Evolutionary conservation across 2,329 filamentous ascomycete genomes (phyloP), one percentile per base, ranked within the genome.

Genomic region (Colletotrichum phormii): DNA sequence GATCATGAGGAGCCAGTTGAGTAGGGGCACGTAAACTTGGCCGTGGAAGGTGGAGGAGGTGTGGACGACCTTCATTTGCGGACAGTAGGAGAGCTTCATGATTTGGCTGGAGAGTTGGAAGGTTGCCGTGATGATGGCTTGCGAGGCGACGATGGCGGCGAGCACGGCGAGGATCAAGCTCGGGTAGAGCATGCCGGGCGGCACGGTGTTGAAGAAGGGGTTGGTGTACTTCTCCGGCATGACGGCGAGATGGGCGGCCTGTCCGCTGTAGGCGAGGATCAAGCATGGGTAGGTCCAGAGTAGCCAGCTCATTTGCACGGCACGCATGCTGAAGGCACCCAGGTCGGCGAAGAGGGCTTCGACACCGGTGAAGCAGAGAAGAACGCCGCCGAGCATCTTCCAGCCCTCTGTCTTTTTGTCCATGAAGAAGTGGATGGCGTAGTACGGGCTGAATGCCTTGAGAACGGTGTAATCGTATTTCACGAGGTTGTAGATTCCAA

Each of bases 341-440:
- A 95, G 85, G 77, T 95, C 93, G 4, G 93, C 93, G 78, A 95
- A 95, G 1, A 95, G 85, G 1, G 93, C 92, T 79, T 95, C 93
- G n/a, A 94, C 92, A 22, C 91, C 93, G 2, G 93, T 95, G 77
- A 95, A 95, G 3, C 91, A 89, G 11, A 95, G 87, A 2, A 95
- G 81, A 24, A 95, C 89, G 5, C 93, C 93, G n/a, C 91, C 92
- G 1, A 94, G 85, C 71, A 87, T 89, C 71, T 84, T 85, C 91
- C 92, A 94, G 0, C 90, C 91, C 5, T 88, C 84, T 4, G 87
- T 84, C 65, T 86, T 86, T 76, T 92, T 90, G 15, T 89, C 85
- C 24, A 88, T 80, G 51, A 94, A 85, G 78, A 90, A 94, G 4
- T 84, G 79, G 68, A 91, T 89, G 3, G 90, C 91, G 71, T 87